phyloP scores from a whole-genome alignment of 352 stramenopile genomes.

The Phytopythium aichiense region DNA sequence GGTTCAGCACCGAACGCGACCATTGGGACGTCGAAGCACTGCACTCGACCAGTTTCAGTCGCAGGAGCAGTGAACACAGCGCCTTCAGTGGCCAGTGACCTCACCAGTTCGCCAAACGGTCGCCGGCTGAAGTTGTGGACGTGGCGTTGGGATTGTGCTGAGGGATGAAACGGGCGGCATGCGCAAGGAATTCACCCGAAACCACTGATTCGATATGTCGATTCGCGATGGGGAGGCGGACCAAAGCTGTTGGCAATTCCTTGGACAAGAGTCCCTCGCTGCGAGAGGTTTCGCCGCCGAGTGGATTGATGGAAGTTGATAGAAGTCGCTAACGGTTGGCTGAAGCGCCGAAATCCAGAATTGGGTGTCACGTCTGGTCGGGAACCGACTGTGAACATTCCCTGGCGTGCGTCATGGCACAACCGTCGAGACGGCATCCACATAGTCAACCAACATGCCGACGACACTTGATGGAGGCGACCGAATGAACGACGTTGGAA shows the following conservation, averaged over 20 bases:
- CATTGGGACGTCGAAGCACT: neutral
- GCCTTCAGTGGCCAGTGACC: too few relatives aligned
- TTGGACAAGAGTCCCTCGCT: too few relatives aligned
- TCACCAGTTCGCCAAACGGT: neutral
- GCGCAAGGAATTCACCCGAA: neutral
- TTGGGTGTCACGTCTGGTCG: too few relatives aligned
- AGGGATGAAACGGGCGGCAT: neutral
- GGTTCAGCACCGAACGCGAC: neutral
- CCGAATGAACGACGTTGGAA: neutral
- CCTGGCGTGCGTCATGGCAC: too few relatives aligned
- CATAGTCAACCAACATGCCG: neutral
- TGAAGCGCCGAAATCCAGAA: neutral
- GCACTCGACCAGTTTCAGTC: neutral
- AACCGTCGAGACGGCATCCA: neutral
- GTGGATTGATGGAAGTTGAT: neutral
- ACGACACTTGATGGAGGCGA: too few relatives aligned
- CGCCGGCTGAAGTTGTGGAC: neutral
- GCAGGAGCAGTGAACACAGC: neutral
- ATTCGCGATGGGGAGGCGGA: neutral
- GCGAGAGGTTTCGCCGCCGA: neutral
- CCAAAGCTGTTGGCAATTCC: neutral
- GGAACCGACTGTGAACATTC: too few relatives aligned
- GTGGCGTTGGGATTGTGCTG: neutral
- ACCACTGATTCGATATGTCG: neutral
- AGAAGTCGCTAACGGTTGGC: neutral